Percentiles rank a stretch among this genome's conserved stretches.
These are phyloP conservation scores for Aegilops longissima DNA, from an alignment of 176 grass and related monocot species.

Conservation along the genomic window DNA sequence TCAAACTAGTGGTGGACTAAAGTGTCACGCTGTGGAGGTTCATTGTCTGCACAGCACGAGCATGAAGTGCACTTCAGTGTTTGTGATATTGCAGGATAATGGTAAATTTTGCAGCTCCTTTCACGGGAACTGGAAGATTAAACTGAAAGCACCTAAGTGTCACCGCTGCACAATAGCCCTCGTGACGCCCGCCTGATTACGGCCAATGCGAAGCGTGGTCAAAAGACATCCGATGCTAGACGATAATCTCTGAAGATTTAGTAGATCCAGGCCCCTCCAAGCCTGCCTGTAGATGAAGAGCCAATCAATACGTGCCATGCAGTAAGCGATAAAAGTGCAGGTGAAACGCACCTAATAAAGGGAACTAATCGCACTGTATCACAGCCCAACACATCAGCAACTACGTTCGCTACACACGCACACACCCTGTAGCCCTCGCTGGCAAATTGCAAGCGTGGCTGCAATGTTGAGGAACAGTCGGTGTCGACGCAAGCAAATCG, in stretches of 20 bases:
- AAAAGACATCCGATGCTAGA: not conserved
- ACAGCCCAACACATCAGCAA: not conserved
- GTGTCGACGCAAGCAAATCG: not conserved
- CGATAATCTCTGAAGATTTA: slow-evolving; percentile 1
- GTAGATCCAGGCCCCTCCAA: slow-evolving; percentile 18
- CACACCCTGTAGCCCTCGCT: too few species aligned
- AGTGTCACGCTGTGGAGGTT: not conserved
- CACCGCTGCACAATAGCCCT: not conserved
- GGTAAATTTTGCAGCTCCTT: not conserved
- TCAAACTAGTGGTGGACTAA: not conserved
- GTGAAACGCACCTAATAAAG: slow-evolving; percentile 11
- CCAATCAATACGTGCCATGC: not conserved
- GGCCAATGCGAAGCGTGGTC: not conserved
- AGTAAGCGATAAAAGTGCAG: slow-evolving; percentile 18
- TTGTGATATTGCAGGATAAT: not conserved
- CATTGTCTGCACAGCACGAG: not conserved
- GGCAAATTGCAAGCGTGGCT: not conserved
- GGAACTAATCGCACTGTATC: slow-evolving; percentile 11
- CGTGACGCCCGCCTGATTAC: not conserved
- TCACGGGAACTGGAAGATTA: not conserved
- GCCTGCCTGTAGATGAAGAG: not conserved
- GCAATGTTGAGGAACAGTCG: slow-evolving; percentile 19
- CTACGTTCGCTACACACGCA: not conserved
- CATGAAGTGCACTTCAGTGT: too few species aligned
- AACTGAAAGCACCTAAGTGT: not conserved